Base-by-base conservation (phyloP, 2,329 filamentous ascomycete genomes). In the Colletotrichum zoysiae region DNA sequence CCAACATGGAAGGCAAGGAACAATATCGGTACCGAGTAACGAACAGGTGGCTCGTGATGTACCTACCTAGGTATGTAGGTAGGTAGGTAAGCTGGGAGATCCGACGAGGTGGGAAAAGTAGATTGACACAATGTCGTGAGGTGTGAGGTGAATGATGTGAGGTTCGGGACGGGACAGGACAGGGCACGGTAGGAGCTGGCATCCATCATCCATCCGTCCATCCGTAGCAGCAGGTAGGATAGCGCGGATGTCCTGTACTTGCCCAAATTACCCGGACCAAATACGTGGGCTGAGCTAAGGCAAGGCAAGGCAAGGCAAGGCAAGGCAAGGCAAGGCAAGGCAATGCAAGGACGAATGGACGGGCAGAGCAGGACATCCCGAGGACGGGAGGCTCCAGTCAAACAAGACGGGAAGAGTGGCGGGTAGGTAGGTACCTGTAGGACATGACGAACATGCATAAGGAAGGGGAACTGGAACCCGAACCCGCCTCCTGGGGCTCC, bases 381-480 rank as follows among this genome's bases (percentile, higher is more conserved):
- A 48, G 44, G 59, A 23, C 30, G 44, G 26, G 40, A 38, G 38
- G 57, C 57, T 60, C 38, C 57, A 60, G 23, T 42, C 44, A 46
- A 61, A 30, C n/a, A n/a, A 42, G 35, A 30, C 56, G 56, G 20
- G n/a, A 40, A 16, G 35, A 58, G 23, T 33, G 42, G 26, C 26
- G 26, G 60, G 60, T 26, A 53, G 33, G 35, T 30, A 30, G 30
- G 30, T 30, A 30, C 30, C 30, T 30, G 60, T 26, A 51, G 30
- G 33, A 63, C 20, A 67, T 60, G 64, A 71, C 26, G 69, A 71
- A 55, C 53, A 58, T 71, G 69, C 65, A 59, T 59, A 40, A 71
- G 56, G 20, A 33, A 40, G 69, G 56, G 20, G 40, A 48, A 56
- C 50, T 30, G 59, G 55, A 69, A 69, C 59, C 65, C 65, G 55